phyloP scores from a whole-genome alignment of 176 grass and related monocot species.

The Stipa capillata region DNA sequence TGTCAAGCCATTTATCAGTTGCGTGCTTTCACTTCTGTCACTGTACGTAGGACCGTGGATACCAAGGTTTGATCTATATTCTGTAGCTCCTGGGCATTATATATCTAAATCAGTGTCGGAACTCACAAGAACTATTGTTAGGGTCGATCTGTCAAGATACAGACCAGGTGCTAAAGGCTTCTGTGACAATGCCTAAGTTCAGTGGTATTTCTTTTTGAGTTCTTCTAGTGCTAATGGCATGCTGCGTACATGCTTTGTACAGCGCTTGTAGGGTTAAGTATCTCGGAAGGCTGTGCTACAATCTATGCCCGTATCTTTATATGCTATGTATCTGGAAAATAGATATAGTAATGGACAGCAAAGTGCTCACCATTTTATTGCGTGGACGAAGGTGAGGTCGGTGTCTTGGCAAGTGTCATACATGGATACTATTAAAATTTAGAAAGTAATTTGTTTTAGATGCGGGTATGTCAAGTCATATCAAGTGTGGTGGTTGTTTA shows the following conservation, averaged over 20 bases:
- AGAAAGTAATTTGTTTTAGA: constrained; percentile 1
- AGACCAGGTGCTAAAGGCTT: neutral
- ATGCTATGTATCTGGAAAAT: neutral
- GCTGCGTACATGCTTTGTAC: neutral
- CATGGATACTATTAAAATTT: neutral
- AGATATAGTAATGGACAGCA: neutral
- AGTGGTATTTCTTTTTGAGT: neutral
- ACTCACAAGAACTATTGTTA: neutral
- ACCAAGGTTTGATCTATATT: neutral
- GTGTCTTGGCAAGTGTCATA: neutral
- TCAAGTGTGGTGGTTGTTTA: neutral
- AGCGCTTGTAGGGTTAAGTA: neutral
- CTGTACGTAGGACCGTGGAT: neutral
- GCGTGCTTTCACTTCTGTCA: neutral
- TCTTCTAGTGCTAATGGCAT: neutral
- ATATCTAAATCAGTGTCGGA: neutral
- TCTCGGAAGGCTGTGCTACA: neutral
- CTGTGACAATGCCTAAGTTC: neutral
- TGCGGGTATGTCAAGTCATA: constrained; percentile 6
- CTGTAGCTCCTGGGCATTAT: neutral
- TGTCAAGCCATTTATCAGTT: neutral
- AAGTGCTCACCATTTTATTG: neutral
- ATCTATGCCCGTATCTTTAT: neutral
- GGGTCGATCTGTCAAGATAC: neutral
- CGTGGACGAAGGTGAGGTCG: neutral